A percentile compares a stretch with the other conserved stretches of the same genome.
Conservation (phyloP, 2,329 filamentous ascomycete species). For the Leptosphaerulina australis region DNA sequence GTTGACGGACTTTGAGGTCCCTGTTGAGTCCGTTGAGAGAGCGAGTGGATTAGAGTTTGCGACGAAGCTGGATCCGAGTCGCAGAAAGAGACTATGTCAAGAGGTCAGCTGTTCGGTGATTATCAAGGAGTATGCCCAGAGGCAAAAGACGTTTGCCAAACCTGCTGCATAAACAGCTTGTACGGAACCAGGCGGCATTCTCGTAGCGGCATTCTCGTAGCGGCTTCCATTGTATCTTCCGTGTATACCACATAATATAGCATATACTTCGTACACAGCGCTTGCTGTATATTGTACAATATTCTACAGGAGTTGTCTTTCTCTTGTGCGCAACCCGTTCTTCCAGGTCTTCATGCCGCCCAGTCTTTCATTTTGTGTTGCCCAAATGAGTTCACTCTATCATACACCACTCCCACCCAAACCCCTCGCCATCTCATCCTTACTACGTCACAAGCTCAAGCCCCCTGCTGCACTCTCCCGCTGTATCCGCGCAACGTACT, state of each 20-base stretch:
- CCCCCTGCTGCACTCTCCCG: slow-evolving; percentile 35
- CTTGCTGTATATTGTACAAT: slow-evolving; percentile 29
- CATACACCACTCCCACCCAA: slow-evolving; percentile 17
- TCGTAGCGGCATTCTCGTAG: slow-evolving; percentile 19
- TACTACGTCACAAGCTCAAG: slow-evolving; percentile 14
- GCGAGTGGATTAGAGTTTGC: slow-evolving; percentile 93
- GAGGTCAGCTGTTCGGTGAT: slow-evolving; percentile 85
- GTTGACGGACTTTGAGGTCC: slow-evolving; percentile 90
- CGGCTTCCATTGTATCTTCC: not conserved
- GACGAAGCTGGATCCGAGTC: slow-evolving; percentile 72
- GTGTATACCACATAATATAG: slow-evolving; percentile 16
- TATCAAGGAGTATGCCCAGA: slow-evolving; percentile 76
- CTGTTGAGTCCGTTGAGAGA: slow-evolving; percentile 87
- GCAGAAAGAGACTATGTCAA: slow-evolving; percentile 80
- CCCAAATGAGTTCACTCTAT: too few species aligned
- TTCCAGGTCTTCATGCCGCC: too few species aligned
- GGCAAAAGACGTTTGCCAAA: slow-evolving; percentile 57
- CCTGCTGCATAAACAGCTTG: not conserved
- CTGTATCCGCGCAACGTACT: slow-evolving; percentile 58
- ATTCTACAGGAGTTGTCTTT: slow-evolving; percentile 25
- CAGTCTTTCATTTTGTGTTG: too few species aligned
- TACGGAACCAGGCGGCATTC: not conserved
- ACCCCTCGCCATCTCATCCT: slow-evolving; percentile 14
- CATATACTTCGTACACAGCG: slow-evolving; percentile 9
- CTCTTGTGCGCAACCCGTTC: not conserved